A percentile compares a stretch with the other conserved stretches of the same genome.
These are phyloP conservation scores for Stachybotrys echinatus DNA, from an alignment of 2,329 filamentous ascomycete genomes.

Conservation along the genomic window DNA sequence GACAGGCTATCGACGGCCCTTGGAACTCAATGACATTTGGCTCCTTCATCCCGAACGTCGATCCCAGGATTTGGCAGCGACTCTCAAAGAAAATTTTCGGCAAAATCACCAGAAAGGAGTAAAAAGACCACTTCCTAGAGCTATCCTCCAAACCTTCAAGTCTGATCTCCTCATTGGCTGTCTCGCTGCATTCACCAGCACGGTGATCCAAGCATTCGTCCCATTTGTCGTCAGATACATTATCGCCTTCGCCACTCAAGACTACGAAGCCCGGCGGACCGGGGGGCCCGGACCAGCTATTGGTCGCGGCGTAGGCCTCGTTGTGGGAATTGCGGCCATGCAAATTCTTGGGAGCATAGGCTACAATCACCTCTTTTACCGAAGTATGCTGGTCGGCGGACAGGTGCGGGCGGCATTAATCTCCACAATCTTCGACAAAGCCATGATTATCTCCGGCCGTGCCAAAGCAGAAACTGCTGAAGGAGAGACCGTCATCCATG, in stretches of 20 bases:
- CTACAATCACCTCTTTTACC: slow-evolving; percentile 81
- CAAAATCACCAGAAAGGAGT: not conserved
- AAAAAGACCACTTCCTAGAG: not conserved
- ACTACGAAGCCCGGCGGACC: slow-evolving; percentile 54
- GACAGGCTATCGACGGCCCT: slow-evolving; percentile 71
- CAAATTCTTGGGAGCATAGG: slow-evolving; percentile 69
- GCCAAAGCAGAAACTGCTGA: slow-evolving; percentile 55
- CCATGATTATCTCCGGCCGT: slow-evolving; percentile 73
- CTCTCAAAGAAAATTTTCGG: slow-evolving; percentile 40
- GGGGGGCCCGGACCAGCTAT: slow-evolving; percentile 54
- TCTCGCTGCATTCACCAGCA: slow-evolving; percentile 53
- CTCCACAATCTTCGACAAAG: slow-evolving; percentile 76
- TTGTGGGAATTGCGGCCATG: slow-evolving; percentile 73
- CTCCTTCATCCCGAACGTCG: slow-evolving; percentile 69
- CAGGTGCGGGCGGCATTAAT: slow-evolving; percentile 72
- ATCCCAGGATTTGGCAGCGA: slow-evolving; percentile 58
- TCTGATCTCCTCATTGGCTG: not conserved
- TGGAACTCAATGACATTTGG: slow-evolving; percentile 79
- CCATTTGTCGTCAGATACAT: slow-evolving; percentile 76
- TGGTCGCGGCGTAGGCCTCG: slow-evolving; percentile 69
- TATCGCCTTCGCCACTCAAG: slow-evolving; percentile 71
- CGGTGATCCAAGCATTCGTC: slow-evolving; percentile 67
- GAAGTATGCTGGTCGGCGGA: slow-evolving; percentile 81
- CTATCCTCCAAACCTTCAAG: not conserved
- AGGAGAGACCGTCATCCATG: not conserved